These are phyloP conservation scores for Acephala macrosclerotiorum DNA, from an alignment of 2,329 filamentous ascomycete genomes.

Conservation along the genomic window DNA sequence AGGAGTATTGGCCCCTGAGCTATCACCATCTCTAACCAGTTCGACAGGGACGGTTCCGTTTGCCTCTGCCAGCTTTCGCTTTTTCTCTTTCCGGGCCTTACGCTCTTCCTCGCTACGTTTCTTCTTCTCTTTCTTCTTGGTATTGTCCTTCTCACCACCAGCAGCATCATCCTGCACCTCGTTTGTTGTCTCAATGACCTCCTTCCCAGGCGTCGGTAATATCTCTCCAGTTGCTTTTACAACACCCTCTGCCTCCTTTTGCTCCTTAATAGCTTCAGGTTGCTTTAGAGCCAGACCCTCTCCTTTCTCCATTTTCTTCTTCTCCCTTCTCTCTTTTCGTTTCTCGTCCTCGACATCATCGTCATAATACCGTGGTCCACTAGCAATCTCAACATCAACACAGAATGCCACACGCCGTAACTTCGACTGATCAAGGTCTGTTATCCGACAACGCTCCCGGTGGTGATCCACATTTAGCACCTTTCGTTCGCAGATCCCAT, in stretches of 20 bases:
- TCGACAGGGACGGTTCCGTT: constrained; percentile 89
- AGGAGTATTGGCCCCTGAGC: constrained; percentile 46
- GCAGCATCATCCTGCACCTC: constrained; percentile 29
- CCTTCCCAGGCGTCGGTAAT: constrained; percentile 50
- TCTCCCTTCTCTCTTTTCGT: constrained; percentile 55
- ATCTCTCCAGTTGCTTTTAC: constrained; percentile 52
- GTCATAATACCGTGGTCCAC: constrained; percentile 80
- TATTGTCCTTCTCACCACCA: constrained; percentile 51
- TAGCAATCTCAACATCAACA: constrained; percentile 96
- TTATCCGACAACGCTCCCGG: constrained; percentile 79
- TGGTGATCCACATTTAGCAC: constrained; percentile 86
- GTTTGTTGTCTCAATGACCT: constrained; percentile 40
- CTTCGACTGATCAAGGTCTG: constrained; percentile 81
- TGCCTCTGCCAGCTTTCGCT: constrained; percentile 82
- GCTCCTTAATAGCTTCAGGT: constrained; percentile 65
- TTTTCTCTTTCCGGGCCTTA: constrained; percentile 91
- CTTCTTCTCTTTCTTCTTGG: constrained; percentile 92
- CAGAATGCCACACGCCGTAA: constrained; percentile 91
- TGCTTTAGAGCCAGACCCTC: constrained; percentile 80
- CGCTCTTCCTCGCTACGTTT: constrained; percentile 93
- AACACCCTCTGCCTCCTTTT: constrained; percentile 57
- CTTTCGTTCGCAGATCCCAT: constrained; percentile 79
- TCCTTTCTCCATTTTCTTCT: constrained; percentile 70
- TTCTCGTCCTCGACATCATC: constrained; percentile 53
- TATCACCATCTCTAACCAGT: constrained; percentile 74